Evolutionary conservation across 1,139 yeast species (phyloP).

Genomic region (Hyphopichia fennica): DNA sequence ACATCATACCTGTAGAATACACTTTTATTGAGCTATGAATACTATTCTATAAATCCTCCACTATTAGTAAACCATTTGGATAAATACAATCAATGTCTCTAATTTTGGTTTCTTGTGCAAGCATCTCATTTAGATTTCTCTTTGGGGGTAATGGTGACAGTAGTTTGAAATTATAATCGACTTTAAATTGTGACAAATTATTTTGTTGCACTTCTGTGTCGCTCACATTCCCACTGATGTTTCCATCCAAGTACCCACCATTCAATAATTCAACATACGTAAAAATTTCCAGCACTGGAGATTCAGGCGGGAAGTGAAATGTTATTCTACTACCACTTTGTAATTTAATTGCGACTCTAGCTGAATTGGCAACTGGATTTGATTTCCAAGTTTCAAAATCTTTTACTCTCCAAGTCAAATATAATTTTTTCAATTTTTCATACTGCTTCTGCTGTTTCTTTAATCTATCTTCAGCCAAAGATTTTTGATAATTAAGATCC

Average conservation of each 20-base stretch:
- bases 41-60: conserved; percentile 29
- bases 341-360: conserved; percentile 62
- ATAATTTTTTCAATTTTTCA: conserved; percentile 26
- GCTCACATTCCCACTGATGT: conserved; percentile 24
- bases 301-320: conserved; percentile 46
- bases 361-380: conserved; percentile 25
- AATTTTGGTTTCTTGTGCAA: conserved; percentile 17
- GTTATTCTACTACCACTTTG: conserved; percentile 51
- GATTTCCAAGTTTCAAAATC: conserved; percentile 38
- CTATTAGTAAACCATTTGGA: conserved; percentile 46
- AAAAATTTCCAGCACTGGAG: conserved; percentile 55
- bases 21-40: no score
- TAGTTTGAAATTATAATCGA: conserved; percentile 32
- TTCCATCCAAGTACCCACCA: conserved; percentile 31
- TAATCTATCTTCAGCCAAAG: conserved; percentile 57
- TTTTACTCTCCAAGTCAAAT: conserved; percentile 48
- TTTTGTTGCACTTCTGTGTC: conserved; percentile 19
- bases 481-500: conserved; percentile 72
- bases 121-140: conserved; percentile 26
- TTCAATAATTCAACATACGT: conserved; percentile 51
- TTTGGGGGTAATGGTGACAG: conserved; percentile 44
- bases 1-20: no score
- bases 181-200: conserved; percentile 22
- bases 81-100: conserved; percentile 33
- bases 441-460: conserved; percentile 28